These are phyloP conservation scores for Penicillium samsonianum DNA, from an alignment of 495 filamentous ascomycete genomes.

Conservation along the genomic window DNA sequence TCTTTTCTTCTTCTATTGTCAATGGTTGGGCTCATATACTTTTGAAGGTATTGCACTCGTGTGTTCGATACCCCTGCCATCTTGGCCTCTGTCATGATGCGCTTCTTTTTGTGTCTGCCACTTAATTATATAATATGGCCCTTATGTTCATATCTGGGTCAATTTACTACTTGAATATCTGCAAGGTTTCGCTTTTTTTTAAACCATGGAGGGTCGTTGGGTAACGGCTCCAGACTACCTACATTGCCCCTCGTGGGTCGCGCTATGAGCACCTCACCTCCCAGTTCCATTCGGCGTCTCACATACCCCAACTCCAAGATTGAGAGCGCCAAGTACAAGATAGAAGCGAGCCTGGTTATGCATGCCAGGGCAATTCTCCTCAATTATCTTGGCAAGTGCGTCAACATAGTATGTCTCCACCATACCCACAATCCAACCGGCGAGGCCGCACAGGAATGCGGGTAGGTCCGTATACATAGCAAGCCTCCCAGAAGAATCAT, in stretches of 20 bases:
- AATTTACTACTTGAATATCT: background rate
- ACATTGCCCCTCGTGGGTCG: background rate
- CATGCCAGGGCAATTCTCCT: slow-evolving; percentile 26
- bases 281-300: slow-evolving; percentile 28
- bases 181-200: background rate
- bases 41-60: slow-evolving; percentile 22
- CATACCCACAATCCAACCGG: slow-evolving; percentile 43
- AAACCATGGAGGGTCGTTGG: background rate
- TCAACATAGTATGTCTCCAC: slow-evolving; percentile 41
- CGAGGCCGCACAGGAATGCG: slow-evolving; percentile 37
- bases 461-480: slow-evolving; percentile 31
- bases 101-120: slow-evolving; percentile 15
- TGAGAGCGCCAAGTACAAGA: slow-evolving; percentile 26
- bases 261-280: background rate
- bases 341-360: background rate
- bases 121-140: slow-evolving; percentile 14
- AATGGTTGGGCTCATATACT: slow-evolving; percentile 27
- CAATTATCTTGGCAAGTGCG: slow-evolving; percentile 25
- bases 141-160: background rate
- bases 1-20: slow-evolving; percentile 23
- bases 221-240: background rate
- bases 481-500: slow-evolving; percentile 34
- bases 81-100: slow-evolving; percentile 9
- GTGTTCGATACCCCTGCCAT: slow-evolving; percentile 32
- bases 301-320: slow-evolving; percentile 33